A percentile compares a stretch with the other conserved stretches of the same genome.
Conservation (phyloP, 257 asterid species). For the Gentiana dahurica region DNA sequence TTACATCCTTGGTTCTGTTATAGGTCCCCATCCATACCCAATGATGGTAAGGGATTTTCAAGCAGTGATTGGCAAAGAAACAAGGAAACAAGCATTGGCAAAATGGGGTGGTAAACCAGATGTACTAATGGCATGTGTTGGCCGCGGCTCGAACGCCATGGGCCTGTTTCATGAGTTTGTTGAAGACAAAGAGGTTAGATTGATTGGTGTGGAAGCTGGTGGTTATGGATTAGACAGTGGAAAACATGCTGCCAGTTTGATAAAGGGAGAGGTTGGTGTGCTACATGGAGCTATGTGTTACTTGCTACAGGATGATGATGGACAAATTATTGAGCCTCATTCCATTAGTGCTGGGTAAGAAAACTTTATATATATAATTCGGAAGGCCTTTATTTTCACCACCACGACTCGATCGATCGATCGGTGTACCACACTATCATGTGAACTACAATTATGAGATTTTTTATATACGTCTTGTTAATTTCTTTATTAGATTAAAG, state of each 20-base stretch:
- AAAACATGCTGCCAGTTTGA: constrained; percentile 56
- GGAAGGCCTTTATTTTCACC: too few species aligned
- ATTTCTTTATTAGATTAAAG: constrained; percentile 35
- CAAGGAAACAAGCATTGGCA: constrained; percentile 45
- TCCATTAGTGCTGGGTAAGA: constrained; percentile 85
- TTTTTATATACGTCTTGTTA: too few species aligned
- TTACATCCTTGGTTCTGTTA: constrained; percentile 46
- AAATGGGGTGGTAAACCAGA: constrained; percentile 80
- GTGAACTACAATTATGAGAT: too few species aligned
- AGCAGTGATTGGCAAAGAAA: constrained; percentile 64
- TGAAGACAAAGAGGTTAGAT: constrained; percentile 44
- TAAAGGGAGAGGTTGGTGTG: constrained; percentile 65
- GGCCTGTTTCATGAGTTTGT: constrained; percentile 74
- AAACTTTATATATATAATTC: too few species aligned
- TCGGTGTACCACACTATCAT: too few species aligned
- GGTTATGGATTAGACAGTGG: constrained; percentile 47
- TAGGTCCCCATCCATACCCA: constrained; percentile 79
- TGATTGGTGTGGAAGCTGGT: constrained; percentile 68
- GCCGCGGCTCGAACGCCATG: constrained; percentile 69
- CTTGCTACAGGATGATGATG: constrained; percentile 84
- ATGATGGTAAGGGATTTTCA: constrained; percentile 67
- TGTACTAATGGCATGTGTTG: constrained; percentile 62
- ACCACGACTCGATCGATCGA: too few species aligned
- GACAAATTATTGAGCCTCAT: constrained; percentile 86
- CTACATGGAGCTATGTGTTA: constrained; percentile 94